Evolutionary conservation across 805 yeast species (phyloP).

Genomic region (Citeromyces matritensis): DNA sequence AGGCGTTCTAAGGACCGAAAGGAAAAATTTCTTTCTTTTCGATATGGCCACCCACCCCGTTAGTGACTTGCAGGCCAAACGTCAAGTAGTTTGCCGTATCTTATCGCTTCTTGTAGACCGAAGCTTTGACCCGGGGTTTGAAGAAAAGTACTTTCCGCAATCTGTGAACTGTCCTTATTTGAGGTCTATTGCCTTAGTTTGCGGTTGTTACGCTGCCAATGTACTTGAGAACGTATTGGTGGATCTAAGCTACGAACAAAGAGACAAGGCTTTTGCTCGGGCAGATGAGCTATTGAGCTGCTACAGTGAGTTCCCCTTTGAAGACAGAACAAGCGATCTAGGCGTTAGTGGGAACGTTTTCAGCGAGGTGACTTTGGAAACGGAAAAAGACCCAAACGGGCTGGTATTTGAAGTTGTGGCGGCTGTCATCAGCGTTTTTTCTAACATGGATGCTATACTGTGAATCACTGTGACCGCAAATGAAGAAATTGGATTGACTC

Average conservation of each 20-base stretch:
- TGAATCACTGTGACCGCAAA: constrained; percentile 13
- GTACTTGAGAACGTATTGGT: constrained; percentile 83
- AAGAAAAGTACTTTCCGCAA: constrained; percentile 54
- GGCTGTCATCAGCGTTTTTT: constrained; percentile 80
- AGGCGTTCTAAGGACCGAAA: constrained; percentile 90
- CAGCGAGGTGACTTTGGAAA: constrained; percentile 28
- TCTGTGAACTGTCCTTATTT: constrained; percentile 53
- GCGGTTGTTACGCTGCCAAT: constrained; percentile 91
- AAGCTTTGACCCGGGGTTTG: constrained; percentile 38
- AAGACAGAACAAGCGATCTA: constrained; percentile 35
- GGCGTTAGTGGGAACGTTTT: constrained; percentile 64
- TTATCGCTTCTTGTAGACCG: constrained; percentile 57
- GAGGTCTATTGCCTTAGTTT: constrained; percentile 69
- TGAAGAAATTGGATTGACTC: not conserved
- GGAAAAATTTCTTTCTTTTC: constrained; percentile 83
- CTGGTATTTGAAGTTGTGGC: constrained; percentile 80
- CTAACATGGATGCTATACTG: constrained; percentile 83
- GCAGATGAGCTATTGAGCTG: constrained; percentile 86
- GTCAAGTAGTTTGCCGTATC: constrained; percentile 60
- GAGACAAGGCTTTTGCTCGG: constrained; percentile 84
- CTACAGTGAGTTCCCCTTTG: constrained; percentile 76
- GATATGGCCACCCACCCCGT: constrained; percentile 99
- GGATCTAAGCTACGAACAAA: constrained; percentile 65
- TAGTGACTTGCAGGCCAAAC: constrained; percentile 75
- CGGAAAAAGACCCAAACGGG: constrained; percentile 35